Base-by-base conservation (phyloP, 2,329 filamentous ascomycete species). In the Plenodomus lindquistii region DNA sequence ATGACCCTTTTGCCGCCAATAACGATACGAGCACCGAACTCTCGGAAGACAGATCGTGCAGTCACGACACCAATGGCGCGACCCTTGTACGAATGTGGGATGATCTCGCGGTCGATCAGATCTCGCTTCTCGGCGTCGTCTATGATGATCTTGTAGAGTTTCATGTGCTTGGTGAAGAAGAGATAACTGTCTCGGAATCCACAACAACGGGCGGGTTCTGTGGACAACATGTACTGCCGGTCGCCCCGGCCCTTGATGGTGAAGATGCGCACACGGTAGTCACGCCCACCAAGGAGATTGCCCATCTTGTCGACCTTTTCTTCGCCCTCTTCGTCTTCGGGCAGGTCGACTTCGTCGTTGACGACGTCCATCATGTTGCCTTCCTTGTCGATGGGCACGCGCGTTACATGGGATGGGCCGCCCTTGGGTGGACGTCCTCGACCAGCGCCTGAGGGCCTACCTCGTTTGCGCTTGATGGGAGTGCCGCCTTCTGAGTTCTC, bases 101-200 rank as follows among this genome's bases (percentile, higher is more conserved):
- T 96, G 67, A 99, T 88, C 5, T 95, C 89, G 52, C 94, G 86
- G 60, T 95, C 91, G 67, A 99, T 99, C 77, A 99, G 83, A 73
- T 97, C 92, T 52, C 88, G 86, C 78, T 99, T 99, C 74, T 96
- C 93, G n/a, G 94, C 88, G 58, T 99, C 94, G 63, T 92, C 91
- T 47, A 97, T 90, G 64, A 99, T 96, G 66, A 99, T 96, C 78
- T 99, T 99, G 82, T 91, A 94, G 13, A 99, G 86, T 65, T 91
- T 87, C 70, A 89, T 89, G 75, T 99, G 94, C 75, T 97, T 99
- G 56, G 94, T 95, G 79, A 99, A 99, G 81, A 99, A 97, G 20
- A 99, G 84, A 69, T 99, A 99, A 57, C 92, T 97, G 79, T 99
- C 94, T 60, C 94, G 84, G 80, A 99, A 99, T 15, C 94, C 94